Evolutionary conservation across 139 green algal genomes (phyloP), one percentile per base, ranked within the genome.

Genomic region (Astrephomene gubernaculifera): DNA sequence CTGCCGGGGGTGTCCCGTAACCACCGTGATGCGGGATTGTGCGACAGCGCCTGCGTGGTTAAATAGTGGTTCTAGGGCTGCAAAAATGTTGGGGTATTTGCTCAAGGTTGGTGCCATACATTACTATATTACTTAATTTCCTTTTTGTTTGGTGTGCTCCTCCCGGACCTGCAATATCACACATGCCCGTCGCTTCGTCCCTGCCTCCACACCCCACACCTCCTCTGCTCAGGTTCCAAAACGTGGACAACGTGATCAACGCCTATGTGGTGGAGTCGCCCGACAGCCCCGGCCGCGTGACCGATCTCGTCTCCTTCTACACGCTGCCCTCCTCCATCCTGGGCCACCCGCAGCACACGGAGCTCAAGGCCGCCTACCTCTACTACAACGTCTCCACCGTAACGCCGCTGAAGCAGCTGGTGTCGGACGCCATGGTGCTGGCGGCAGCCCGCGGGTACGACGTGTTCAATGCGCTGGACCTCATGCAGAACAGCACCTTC

Each of bases 381-480:
- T 99, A 97, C 90, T 99, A 99, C 92, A 98, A 96, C 73, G 88
- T 90, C 25, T 53, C 86, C 10, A 45, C 53, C 17, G 39, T 81
- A 35, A 81, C 71, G 33, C 78, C 85, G 9, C 61, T 92, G 17
- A 69, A 75, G 41, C 87, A 92, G 80, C 83, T 94, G 38, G 79
- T 99, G 92, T 90, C 92, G 5, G 97, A 99, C 82, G 94, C 93
- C 29, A 92, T 99, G 36, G 95, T 97, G 21, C 73, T 98, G 64
- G 97, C 96, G 17, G 71, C 87, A 0, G 53, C 71, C 45, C 94
- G 91, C 49, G 94, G 95, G 22, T 98, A 97, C 69, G 97, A 99
- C 86, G 97, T 99, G 17, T 99, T 99, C 93, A 99, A 99, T 85
- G 95, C 96, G 2, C 94, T 99, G 39, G 96, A 99, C 89, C 94